phyloP scores from a whole-genome alignment of 148 eudicot genomes.

The Euryodendron excelsum region DNA sequence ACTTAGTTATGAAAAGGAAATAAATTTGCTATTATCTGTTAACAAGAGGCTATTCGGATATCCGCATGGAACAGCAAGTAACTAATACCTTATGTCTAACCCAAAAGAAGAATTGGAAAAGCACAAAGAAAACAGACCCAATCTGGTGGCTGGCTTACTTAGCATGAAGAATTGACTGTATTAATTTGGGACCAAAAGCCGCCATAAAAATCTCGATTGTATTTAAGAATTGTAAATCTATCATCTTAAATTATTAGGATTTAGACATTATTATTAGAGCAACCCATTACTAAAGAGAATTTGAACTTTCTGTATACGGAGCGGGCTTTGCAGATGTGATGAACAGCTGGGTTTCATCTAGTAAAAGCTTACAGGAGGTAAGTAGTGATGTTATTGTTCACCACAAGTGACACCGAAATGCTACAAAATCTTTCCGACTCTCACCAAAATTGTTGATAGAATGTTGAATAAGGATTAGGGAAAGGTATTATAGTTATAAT shows the following conservation, averaged over 20 bases:
- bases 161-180: too few relatives aligned
- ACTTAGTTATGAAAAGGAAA: background rate
- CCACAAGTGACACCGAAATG: background rate
- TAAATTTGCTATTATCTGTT: background rate
- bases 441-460: background rate
- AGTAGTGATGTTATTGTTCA: background rate
- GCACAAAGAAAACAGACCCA: background rate
- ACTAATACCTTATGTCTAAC: background rate
- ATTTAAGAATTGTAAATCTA: conserved; percentile 1
- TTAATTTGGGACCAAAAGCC: too few relatives aligned
- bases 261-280: background rate
- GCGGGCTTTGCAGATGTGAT: background rate
- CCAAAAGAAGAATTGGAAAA: background rate
- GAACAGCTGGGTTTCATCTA: background rate
- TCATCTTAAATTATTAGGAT: background rate
- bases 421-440: background rate
- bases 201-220: too few relatives aligned
- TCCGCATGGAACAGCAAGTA: background rate
- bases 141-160: too few relatives aligned
- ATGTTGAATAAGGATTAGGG: background rate
- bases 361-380: background rate
- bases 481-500: too few relatives aligned
- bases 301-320: background rate
- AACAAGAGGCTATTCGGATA: background rate
- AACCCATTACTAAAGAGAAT: background rate